These are phyloP conservation scores for Cladosporium colombiae DNA, from an alignment of 2,329 filamentous ascomycete genomes.

Conservation along the genomic window DNA sequence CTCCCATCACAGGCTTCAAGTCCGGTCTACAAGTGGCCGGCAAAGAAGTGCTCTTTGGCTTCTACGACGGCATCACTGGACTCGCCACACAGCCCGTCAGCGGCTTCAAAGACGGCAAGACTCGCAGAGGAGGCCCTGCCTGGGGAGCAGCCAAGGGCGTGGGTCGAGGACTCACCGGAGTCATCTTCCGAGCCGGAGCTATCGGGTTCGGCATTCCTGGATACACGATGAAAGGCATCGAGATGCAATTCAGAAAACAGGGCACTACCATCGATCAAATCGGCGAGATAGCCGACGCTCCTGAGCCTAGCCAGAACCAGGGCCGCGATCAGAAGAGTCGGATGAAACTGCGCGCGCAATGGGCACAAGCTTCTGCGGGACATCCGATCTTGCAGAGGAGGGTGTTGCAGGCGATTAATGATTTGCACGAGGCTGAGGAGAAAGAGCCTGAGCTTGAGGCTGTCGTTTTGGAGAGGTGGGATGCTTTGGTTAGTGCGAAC, in stretches of 20 bases:
- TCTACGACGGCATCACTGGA: conserved; percentile 19
- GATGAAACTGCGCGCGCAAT: not conserved
- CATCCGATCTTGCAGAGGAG: conserved; percentile 15
- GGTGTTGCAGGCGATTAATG: conserved; percentile 11
- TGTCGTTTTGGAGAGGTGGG: conserved; percentile 12
- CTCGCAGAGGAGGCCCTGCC: conserved; percentile 1
- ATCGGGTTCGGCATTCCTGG: conserved; percentile 60
- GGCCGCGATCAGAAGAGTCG: not conserved
- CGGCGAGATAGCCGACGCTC: not conserved
- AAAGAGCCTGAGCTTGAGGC: conserved; percentile 3
- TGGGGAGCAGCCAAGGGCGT: conserved; percentile 16
- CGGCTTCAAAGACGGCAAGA: conserved; percentile 58
- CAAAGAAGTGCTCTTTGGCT: conserved; percentile 13
- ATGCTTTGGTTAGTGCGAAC: conserved; percentile 4
- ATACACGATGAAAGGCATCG: conserved; percentile 75
- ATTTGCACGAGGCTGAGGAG: conserved; percentile 9
- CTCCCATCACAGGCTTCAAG: conserved; percentile 6
- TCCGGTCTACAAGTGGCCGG: conserved; percentile 13
- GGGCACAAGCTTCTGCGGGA: conserved; percentile 13
- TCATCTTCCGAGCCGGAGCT: conserved; percentile 72
- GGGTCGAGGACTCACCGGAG: conserved; percentile 57
- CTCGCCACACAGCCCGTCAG: conserved; percentile 53
- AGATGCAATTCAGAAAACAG: conserved; percentile 60
- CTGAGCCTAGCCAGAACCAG: not conserved
- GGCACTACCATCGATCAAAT: conserved; percentile 15